Evolutionary conservation across 2,329 filamentous ascomycete species (phyloP), one percentile per base, ranked within the genome.

Genomic region (Rhynchosporium secalis): DNA sequence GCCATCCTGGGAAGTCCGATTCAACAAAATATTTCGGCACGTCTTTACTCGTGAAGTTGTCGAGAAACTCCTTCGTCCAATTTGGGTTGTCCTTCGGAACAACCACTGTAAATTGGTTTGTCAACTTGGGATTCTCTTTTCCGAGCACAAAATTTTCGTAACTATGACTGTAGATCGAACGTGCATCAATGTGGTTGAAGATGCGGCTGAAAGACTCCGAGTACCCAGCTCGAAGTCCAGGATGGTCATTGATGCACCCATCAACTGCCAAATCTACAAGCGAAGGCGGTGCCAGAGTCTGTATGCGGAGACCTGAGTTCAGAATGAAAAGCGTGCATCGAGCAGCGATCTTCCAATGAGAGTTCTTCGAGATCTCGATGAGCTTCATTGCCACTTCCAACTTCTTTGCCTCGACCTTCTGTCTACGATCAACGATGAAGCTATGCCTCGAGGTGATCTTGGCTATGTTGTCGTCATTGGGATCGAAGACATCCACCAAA

Each of bases 281-380:
- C 62, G 89, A 85, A 20, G 89, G 81, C 1, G 91, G 91, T 5
- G 92, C 92, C 65, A 99, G 85, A 20, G 86, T 89, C 68, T 97
- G 89, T 70, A 98, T 96, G n/a, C 95, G 88, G 66, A 97, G 85
- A 62, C 92, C 94, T 65, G 97, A 83, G 64, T 95, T 96, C 61
- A 94, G 86, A 4, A 96, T 91, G 73, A 99, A 95, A 41, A 96
- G 90, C 9, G 91, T 90, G 61, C 93, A 96, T 33, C 94, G 84
- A 56, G 87, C 92, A 5, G 94, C 94, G 70, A 96, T 93, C 79
- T 96, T 98, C 95, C 95, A 99, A 73, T 99, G 96, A 0, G 92
- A 91, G 3, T 85, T 85, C 70, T 86, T 87, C 1, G 92, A 90
- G 63, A 89, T 79, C 63, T 89, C 85, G 3, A 93, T 89, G 38